Evolutionary conservation across 805 yeast species (phyloP), one percentile per base, ranked within the genome.

Genomic region (Naumovozyma castellii): DNA sequence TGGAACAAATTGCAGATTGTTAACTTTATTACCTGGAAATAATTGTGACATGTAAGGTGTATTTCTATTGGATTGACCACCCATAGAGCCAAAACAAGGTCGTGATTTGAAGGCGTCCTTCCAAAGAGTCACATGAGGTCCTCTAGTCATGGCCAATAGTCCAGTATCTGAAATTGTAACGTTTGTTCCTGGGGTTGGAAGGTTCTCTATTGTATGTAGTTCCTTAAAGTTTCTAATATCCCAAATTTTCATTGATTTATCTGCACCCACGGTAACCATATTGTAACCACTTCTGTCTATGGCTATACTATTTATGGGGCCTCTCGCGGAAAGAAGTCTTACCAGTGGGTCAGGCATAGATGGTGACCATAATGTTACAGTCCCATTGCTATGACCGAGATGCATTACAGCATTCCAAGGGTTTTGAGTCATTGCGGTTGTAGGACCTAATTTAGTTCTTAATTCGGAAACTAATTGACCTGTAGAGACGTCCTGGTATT

Each of bases 331-430:
- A 50, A 84, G 83, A 32, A 92, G 62, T 57, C 85, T 86, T 3
- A 76, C 97, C 44, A 90, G 66, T 1, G 97, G 94, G 5, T 84
- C 75, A 5, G 86, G 69, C 80, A 84, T 78, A 37, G 79, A 75
- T 5, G 98, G 98, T 0, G 96, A 74, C 97, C 97, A 92, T 35
- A 92, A 65, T 0, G 97, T 73, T 0, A 92, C 95, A 5, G 86
- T 80, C 43, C 98, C 98, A 55, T 85, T 90, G 8, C 83, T 74
- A 57, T 88, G 97, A 27, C 98, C 98, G 42, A 87, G 69, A 59
- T 92, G 94, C 67, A 88, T 77, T 13, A 90, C 84, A 0, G 97
- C 98, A 58, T 92, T 92, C 83, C 94, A 86, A 3, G 95, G 95
- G 57, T 90, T 92, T 51, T 84, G 95, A 38, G 80, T 68, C 87